Conservation (phyloP, 2,329 filamentous ascomycete species). For the Beauveria varroae region DNA sequence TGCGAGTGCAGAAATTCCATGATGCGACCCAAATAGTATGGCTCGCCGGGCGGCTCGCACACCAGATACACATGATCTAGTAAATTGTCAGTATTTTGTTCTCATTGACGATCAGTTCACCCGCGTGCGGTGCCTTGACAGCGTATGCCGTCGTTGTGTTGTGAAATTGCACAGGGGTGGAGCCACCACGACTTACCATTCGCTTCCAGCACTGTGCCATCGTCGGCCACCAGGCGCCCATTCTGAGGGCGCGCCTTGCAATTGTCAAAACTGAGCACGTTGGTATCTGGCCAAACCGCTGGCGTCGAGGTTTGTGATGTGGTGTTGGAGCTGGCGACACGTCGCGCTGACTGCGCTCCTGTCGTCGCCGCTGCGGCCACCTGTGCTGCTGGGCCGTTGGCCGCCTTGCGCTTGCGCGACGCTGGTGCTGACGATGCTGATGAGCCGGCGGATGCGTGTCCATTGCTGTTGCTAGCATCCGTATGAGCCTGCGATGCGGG, state of each 20-base stretch:
- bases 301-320: constrained; percentile 32
- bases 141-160: neutral
- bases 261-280: constrained; percentile 82
- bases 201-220: constrained; percentile 73
- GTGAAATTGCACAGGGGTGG: constrained; percentile 14
- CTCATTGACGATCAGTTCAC: neutral
- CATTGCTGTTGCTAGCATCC: constrained; percentile 17
- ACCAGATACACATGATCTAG: constrained; percentile 83
- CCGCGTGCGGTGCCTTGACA: neutral
- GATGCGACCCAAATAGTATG: constrained; percentile 93
- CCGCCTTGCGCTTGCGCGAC: constrained; percentile 82
- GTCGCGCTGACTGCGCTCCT: constrained; percentile 10
- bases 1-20: constrained; percentile 93
- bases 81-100: neutral
- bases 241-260: constrained; percentile 62
- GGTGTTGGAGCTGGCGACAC: constrained; percentile 20
- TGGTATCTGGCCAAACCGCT: constrained; percentile 54
- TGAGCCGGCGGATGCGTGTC: constrained; percentile 21
- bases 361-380: neutral
- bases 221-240: constrained; percentile 77
- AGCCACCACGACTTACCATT: constrained; percentile 58
- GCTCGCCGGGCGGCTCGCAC: constrained; percentile 94
- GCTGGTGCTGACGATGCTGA: constrained; percentile 44
- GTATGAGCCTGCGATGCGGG: constrained; percentile 25
- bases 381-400: constrained; percentile 21